These are phyloP conservation scores for Cladorrhinum sp. DNA, from an alignment of 2,329 filamentous ascomycete genomes.

Conservation along the genomic window DNA sequence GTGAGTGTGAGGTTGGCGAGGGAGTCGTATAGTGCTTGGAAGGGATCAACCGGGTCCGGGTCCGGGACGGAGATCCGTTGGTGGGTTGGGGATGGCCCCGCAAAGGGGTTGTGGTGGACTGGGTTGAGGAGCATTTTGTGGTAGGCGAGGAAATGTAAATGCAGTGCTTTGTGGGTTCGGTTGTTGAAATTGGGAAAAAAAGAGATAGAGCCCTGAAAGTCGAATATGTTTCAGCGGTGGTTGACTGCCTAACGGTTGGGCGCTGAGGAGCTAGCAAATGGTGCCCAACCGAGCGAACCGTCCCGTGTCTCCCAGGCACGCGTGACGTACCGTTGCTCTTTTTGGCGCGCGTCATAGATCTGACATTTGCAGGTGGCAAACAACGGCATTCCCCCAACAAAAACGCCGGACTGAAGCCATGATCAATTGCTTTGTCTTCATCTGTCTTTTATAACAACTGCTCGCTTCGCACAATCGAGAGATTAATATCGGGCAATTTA, in stretches of 20 bases:
- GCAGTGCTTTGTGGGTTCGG: background rate
- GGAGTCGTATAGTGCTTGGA: slow-evolving; percentile 19
- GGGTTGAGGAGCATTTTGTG: slow-evolving; percentile 3
- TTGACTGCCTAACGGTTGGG: background rate
- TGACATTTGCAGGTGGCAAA: too few species aligned
- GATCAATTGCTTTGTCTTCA: too few species aligned
- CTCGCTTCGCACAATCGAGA: too few species aligned
- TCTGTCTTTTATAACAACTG: too few species aligned
- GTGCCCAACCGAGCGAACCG: background rate
- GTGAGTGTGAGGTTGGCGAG: slow-evolving; percentile 10
- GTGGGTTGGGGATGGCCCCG: background rate
- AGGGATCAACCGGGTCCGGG: slow-evolving; percentile 18
- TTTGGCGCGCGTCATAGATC: background rate
- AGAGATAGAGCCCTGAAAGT: background rate
- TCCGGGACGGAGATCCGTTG: background rate
- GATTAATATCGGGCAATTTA: too few species aligned
- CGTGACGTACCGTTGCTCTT: background rate
- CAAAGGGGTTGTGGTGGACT: background rate
- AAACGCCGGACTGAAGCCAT: too few species aligned
- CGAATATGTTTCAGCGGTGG: background rate
- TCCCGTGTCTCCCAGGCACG: background rate
- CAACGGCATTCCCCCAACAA: too few species aligned
- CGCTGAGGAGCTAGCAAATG: background rate
- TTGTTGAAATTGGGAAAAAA: background rate
- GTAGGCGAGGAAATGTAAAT: background rate